Percentiles rank a stretch among this genome's conserved stretches.
These are phyloP conservation scores for Ceriops tagal DNA, from an alignment of 345 rosid species.

Conservation along the genomic window DNA sequence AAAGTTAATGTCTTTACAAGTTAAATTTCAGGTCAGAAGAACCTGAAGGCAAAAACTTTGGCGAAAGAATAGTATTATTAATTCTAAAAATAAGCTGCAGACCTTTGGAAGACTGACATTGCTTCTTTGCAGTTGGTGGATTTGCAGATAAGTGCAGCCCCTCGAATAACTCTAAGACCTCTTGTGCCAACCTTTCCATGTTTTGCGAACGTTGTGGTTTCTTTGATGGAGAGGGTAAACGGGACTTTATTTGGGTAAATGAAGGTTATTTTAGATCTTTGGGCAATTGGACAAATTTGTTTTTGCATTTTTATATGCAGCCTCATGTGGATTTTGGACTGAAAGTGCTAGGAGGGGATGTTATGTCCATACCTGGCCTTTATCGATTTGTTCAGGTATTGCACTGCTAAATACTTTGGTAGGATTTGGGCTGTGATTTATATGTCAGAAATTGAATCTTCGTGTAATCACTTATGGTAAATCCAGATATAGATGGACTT, in stretches of 20 bases:
- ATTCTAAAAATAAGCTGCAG: slow-evolving; percentile 6
- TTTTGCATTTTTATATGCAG: slow-evolving; percentile 32
- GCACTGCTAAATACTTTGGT: slow-evolving; percentile 39
- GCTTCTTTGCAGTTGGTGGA: slow-evolving; percentile 55
- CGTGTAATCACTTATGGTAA: background rate
- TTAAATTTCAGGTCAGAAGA: slow-evolving; percentile 61
- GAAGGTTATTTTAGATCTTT: background rate
- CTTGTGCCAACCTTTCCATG: slow-evolving; percentile 79
- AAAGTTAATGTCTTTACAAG: slow-evolving; percentile 41
- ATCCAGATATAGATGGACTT: background rate
- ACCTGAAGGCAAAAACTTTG: slow-evolving; percentile 1
- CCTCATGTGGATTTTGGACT: slow-evolving; percentile 77
- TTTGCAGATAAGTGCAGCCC: slow-evolving; percentile 45
- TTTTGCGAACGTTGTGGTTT: slow-evolving; percentile 51
- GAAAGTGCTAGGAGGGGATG: slow-evolving; percentile 67
- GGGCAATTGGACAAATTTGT: background rate
- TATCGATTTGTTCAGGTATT: slow-evolving; percentile 84
- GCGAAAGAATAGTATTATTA: background rate
- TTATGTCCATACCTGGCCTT: slow-evolving; percentile 79
- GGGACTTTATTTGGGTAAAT: background rate
- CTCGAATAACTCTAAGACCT: slow-evolving; percentile 64
- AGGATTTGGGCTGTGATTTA: slow-evolving; percentile 26
- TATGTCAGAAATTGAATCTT: slow-evolving; percentile 1
- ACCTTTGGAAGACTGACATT: slow-evolving; percentile 11
- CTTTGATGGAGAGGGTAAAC: slow-evolving; percentile 66